Base-by-base conservation (phyloP, 805 yeast genomes). In the Cyberlindnera euphorbiae region DNA sequence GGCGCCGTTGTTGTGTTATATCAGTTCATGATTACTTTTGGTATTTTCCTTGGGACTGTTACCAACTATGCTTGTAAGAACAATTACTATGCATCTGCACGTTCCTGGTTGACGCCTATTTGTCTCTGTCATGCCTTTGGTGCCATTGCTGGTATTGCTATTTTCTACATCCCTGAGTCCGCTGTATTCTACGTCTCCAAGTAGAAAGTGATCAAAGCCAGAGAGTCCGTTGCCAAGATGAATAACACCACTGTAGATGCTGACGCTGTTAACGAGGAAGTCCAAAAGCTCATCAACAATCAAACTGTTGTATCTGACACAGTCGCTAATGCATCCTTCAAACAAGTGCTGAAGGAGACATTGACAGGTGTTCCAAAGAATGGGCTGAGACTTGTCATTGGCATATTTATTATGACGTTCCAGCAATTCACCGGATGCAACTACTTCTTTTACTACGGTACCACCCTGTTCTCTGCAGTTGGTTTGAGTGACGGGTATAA, bases 11-110 rank as follows among this genome's bases (percentile, higher is more conserved):
- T 81, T 38, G 76, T 80, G 26, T 70, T 77, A 45, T 82, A 72
- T 66, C 88, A 82, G 59, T 66, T 82, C 53, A 75, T 71, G 71
- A 75, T 80, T 52, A 80, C 87, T 26, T 59, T 72, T 32, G 88
- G 87, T 72, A 80, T 80, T 48, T 75, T 80, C 56, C 59, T 79
- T 41, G 88, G 87, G 53, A 77, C 78, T 64, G 72, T 83, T 61
- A 67, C 77, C 30, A 76, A 75, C 37, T 80, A 66, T 55, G 86
- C 81, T 47, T 76, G 82, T 44, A 69, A 72, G 35, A 15, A 21
- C 4, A 27, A 33, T 26, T 38, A 44, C 26, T 13, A 34, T 3
- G 56, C 53, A 47, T 73, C 75, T 50, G 80, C 78, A 63, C 80
- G 34, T 12, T 78, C 75, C 56, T 81, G 87, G 86, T 69, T 83